Evolutionary conservation across 148 eudicot genomes (phyloP).

Genomic region (Camellia sinensis): DNA sequence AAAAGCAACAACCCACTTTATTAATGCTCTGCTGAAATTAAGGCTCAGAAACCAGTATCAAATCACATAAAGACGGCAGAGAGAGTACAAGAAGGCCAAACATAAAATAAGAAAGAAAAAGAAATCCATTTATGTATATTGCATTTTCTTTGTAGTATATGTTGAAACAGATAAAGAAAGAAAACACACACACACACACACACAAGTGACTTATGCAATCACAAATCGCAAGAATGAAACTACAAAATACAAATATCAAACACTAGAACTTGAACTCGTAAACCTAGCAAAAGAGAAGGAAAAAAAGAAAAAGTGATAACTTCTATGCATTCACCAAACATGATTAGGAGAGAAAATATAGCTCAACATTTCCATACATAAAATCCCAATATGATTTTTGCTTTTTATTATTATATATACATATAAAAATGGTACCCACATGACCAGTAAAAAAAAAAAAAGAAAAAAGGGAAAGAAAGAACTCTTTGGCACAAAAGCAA

Average conservation of each 20-base stretch:
- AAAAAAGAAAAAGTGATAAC: neutral
- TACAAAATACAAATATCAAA: no score
- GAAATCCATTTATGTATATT: neutral
- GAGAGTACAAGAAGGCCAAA: neutral
- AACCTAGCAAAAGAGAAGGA: conserved; percentile 8
- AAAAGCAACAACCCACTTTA: conserved; percentile 9
- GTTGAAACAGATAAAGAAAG: no score
- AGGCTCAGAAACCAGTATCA: neutral
- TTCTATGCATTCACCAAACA: neutral
- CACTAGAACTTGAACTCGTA: no score
- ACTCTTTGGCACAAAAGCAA: conserved; percentile 18
- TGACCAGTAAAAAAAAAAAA: conserved; percentile 11
- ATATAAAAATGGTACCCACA: conserved; percentile 15
- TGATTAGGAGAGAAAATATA: neutral
- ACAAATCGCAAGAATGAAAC: neutral
- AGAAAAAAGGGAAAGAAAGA: conserved; percentile 26
- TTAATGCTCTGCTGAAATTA: neutral
- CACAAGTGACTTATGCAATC: neutral
- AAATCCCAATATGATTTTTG: neutral
- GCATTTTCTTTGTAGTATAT: no score
- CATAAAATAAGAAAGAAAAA: neutral
- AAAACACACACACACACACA: no score
- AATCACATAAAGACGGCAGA: neutral
- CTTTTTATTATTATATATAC: neutral
- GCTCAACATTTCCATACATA: neutral